Base-by-base conservation (phyloP, 1,139 yeast species). In the Ogataea hybrid region DNA sequence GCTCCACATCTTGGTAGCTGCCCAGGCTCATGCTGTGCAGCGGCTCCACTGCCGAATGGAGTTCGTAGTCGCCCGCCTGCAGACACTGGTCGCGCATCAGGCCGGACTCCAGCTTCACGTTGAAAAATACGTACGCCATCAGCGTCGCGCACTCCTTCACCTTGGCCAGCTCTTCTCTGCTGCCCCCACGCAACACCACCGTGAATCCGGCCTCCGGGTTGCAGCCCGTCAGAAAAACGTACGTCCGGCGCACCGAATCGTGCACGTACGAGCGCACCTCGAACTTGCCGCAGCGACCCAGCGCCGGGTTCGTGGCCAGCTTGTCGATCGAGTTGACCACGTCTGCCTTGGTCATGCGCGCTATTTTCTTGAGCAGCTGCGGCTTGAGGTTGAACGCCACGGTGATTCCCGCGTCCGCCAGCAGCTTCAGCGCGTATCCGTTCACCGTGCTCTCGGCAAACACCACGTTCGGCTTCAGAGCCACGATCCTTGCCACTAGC, bases 291-390 rank as follows among this genome's bases (percentile, higher is more conserved):
- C 97, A 90, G 4, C 71, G 69, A 0, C 98, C 99, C 37, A 92
- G 68, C 16, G 66, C 68, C 2, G 86, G 79, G 56, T 73, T 64
- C 33, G 72, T 66, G 0, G 85, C 81, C 14, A 84, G 64, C 46
- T 77, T 74, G 51, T 84, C 89, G 48, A 81, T 76, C 0, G 89
- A 79, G 2, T 76, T 69, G 4, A 81, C 77, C 23, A 94, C 81
- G 56, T 89, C 96, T 0, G 96, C 92, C 41, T 78, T 81, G 0
- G 96, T 85, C 51, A 88, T 74, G 43, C 92, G 69, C 0, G 97
- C 79, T 10, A 92, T 75, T 46, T 95, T 71, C 52, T 84, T 86
- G 37, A 94, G 76, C 1, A 89, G 92, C 49, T 83, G 89, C 0
- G 87, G 87, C 56, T 94, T 89, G 43, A 88, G 77, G 51, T 86